Conservation (phyloP, 2,329 filamentous ascomycete genomes). For the Pseudogymnoascus sp. region DNA sequence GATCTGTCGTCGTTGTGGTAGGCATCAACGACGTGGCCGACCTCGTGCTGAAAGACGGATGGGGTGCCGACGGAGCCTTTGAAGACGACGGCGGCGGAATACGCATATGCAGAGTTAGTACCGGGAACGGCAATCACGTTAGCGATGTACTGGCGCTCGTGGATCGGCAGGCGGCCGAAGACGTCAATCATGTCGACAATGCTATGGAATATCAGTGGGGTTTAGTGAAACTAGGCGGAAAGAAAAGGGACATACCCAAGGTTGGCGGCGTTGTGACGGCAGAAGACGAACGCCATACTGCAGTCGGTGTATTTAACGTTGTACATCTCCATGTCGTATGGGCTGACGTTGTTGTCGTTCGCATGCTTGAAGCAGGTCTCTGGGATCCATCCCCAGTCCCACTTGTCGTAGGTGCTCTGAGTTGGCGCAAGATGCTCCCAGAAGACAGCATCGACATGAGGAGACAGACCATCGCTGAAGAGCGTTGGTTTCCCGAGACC, state of each 20-base stretch:
- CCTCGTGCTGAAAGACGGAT: conserved; percentile 11
- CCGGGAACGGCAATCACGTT: conserved; percentile 16
- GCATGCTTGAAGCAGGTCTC: conserved; percentile 16
- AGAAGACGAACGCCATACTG: conserved; percentile 15
- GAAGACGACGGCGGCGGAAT: conserved; percentile 9
- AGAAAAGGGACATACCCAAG: not conserved
- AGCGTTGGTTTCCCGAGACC: not conserved
- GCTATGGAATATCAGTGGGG: not conserved
- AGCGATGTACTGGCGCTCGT: conserved; percentile 17
- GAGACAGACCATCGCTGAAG: conserved; percentile 12
- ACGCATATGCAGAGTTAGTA: conserved; percentile 11
- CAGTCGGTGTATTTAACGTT: conserved; percentile 18
- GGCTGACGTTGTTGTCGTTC: conserved; percentile 7
- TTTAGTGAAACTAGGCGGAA: not conserved
- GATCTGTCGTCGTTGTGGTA: conserved; percentile 10
- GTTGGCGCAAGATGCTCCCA: not conserved
- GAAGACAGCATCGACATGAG: conserved; percentile 12
- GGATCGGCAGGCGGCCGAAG: conserved; percentile 17
- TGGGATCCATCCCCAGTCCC: conserved; percentile 16
- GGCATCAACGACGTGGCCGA: conserved; percentile 16
- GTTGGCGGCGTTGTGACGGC: conserved; percentile 17
- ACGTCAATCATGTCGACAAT: conserved; percentile 16
- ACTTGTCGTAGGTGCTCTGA: conserved; percentile 11
- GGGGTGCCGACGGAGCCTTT: not conserved
- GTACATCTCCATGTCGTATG: conserved; percentile 15